phyloP scores from a whole-genome alignment of 495 filamentous ascomycete species.

The Thermothielavioides terrestris region DNA sequence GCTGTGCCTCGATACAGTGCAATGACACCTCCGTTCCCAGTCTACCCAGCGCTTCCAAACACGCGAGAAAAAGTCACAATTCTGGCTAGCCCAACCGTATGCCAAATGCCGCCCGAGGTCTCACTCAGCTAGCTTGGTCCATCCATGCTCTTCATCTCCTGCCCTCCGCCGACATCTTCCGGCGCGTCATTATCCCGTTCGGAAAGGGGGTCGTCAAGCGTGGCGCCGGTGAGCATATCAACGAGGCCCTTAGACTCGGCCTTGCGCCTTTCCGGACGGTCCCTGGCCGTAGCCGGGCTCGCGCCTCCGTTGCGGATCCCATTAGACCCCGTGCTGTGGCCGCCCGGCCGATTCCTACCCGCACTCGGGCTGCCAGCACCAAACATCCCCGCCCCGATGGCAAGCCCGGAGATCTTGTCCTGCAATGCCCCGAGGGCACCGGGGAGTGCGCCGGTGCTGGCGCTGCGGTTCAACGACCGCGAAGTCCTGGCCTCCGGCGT shows the following conservation, averaged over 20 bases:
- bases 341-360: conserved; percentile 6
- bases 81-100: background rate
- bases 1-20: too few relatives aligned
- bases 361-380: conserved; percentile 8
- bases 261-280: too few relatives aligned
- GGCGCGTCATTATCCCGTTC: background rate
- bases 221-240: too few relatives aligned
- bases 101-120: background rate
- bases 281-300: too few relatives aligned
- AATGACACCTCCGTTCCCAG: background rate
- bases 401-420: conserved; percentile 41
- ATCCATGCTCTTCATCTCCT: conserved; percentile 29
- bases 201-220: too few relatives aligned
- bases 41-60: background rate
- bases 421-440: conserved; percentile 34
- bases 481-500: conserved; percentile 27
- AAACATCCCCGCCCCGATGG: conserved; percentile 31
- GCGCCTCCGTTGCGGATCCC: too few relatives aligned
- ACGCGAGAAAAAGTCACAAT: background rate
- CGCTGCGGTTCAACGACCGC: conserved; percentile 31
- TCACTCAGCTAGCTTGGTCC: conserved; percentile 9
- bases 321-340: background rate
- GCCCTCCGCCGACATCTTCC: conserved; percentile 10
- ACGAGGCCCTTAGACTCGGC: too few relatives aligned
- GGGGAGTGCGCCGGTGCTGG: conserved; percentile 33